Conservation (phyloP, 768 basidiomycete species). For the Clavulina sp. region DNA sequence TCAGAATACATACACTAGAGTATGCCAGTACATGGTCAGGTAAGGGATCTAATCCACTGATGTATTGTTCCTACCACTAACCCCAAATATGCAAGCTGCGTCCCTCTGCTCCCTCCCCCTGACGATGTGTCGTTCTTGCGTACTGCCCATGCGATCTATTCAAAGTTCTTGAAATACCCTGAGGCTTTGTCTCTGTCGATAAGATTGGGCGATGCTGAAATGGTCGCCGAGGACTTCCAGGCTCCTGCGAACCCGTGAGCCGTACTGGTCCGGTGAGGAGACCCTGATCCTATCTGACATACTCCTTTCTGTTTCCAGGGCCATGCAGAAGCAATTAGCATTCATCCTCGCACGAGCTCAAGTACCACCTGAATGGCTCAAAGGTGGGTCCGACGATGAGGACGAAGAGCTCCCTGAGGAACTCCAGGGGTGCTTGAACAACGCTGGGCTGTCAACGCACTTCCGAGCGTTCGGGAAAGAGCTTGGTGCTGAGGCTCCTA, state of each 20-base stretch:
- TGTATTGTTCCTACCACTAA: constrained; percentile 6
- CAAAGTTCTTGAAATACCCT: constrained; percentile 71
- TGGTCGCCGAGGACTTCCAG: constrained; percentile 77
- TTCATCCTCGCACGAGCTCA: constrained; percentile 87
- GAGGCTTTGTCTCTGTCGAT: constrained; percentile 82
- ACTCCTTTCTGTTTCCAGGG: constrained; percentile 24
- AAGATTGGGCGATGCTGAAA: constrained; percentile 57
- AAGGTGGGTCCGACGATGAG: constrained; percentile 35
- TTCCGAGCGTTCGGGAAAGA: constrained; percentile 92
- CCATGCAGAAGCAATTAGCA: constrained; percentile 91
- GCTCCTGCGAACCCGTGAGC: constrained; percentile 76
- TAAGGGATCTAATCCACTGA: constrained; percentile 20
- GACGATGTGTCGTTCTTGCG: constrained; percentile 82
- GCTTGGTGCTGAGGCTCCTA: constrained; percentile 73
- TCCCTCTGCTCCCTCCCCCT: constrained; percentile 77
- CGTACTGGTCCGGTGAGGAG: neutral
- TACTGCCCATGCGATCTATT: constrained; percentile 78
- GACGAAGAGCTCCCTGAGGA: constrained; percentile 61
- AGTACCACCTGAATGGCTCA: constrained; percentile 79
- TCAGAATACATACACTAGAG: constrained; percentile 69
- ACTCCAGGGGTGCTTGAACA: constrained; percentile 70
- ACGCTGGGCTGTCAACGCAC: constrained; percentile 61
- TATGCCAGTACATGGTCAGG: constrained; percentile 94
- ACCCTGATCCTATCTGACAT: neutral
- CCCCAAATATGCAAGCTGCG: constrained; percentile 36